These are phyloP conservation scores for Hyphodiscus hymeniophilus DNA, from an alignment of 495 filamentous ascomycete genomes.

Conservation along the genomic window DNA sequence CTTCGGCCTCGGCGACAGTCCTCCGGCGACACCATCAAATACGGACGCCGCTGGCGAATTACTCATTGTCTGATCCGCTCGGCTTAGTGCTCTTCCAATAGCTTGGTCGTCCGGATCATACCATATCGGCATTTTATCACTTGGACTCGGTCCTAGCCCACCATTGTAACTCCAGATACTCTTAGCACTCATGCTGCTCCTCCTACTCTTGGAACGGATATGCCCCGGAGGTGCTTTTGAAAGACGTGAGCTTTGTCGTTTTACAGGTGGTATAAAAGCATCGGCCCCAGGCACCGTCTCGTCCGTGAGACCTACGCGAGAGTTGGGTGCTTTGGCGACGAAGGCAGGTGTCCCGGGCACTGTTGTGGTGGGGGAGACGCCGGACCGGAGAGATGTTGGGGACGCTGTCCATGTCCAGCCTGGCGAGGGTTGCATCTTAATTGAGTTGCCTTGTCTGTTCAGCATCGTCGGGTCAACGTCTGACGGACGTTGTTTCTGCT, in stretches of 20 bases:
- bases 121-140: slow-evolving; percentile 9
- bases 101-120: slow-evolving; percentile 12
- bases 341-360: slow-evolving; percentile 6
- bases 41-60: slow-evolving; percentile 17
- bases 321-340: slow-evolving; percentile 20
- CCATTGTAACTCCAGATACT: slow-evolving; percentile 14
- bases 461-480: not conserved
- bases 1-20: slow-evolving; percentile 18
- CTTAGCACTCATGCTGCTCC: slow-evolving; percentile 19
- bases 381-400: slow-evolving; percentile 6
- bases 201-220: slow-evolving; percentile 15
- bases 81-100: slow-evolving; percentile 5
- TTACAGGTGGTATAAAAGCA: slow-evolving; percentile 17
- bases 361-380: not conserved
- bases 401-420: slow-evolving; percentile 14
- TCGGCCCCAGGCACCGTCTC: slow-evolving; percentile 19
- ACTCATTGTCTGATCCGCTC: slow-evolving; percentile 6
- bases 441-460: slow-evolving; percentile 1
- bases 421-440: slow-evolving; percentile 2
- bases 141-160: not conserved
- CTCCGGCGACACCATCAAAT: slow-evolving; percentile 10
- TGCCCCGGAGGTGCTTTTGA: slow-evolving; percentile 19
- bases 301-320: slow-evolving; percentile 21
- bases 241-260: slow-evolving; percentile 19
- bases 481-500: slow-evolving; percentile 1